Evolutionary conservation across 306 rosid genomes (phyloP), one percentile per base, ranked within the genome.

Genomic region (Begonia masoniana): DNA sequence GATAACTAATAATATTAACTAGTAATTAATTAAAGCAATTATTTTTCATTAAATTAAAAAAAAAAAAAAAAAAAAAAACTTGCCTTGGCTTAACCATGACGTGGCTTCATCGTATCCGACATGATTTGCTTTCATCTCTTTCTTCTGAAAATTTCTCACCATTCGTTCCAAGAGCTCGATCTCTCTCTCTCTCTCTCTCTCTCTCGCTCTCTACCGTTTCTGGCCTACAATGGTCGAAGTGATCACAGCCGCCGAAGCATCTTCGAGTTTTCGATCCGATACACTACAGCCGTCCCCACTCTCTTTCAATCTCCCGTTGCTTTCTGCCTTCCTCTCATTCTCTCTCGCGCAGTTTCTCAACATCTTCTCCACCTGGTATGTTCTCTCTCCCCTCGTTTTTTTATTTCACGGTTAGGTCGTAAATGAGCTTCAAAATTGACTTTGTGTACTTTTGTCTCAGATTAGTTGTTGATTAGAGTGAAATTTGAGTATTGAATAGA

Each of bases 261-360:
- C 79, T 46, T 24, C 68, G 10, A 68, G 53, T 15, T 56, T 56
- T 42, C 56, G 76, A 71, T 65, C 68, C 14, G n/a, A 43, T 14
- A 16, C 64, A n/a, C 66, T 58, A 8, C 63, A 46, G 16, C 50
- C 65, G 35, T 56, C 68, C 39, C 26, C 62, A 49, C 57, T 65
- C 55, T 72, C 75, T 45, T 65, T 61, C 10, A 74, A 74, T 51
- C 72, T 69, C 24, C 79, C 79, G 24, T 63, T 74, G 47, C 79
- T 74, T 51, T 64, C 75, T 10, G 79, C 79, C 61, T 69, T 74
- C 57, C 75, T 74, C 54, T 71, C 79, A n/a, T 74, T 66, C 46
- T 68, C 79, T 24, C 72, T 74, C 60, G 79, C 75, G 12, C 79
- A 74, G 72, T 74, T 74, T 10, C 75, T 74, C 69, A 74, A 64